Evolutionary conservation across 192 early-diverging fungal genomes (phyloP).

Genomic region (Coemansia interrupta): DNA sequence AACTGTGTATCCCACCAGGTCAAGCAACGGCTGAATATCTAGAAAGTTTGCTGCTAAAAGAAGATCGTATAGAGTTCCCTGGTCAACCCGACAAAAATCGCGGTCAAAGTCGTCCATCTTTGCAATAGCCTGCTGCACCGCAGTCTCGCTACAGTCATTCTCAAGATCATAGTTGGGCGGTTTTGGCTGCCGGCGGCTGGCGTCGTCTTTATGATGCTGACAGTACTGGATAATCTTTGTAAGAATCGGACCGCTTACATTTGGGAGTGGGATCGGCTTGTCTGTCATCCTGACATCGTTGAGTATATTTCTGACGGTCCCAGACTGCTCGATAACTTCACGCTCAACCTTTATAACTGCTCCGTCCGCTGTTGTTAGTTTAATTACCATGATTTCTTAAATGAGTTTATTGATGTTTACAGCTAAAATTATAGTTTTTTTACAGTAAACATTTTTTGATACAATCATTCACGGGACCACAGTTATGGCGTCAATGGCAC

Average conservation of each 20-base stretch:
- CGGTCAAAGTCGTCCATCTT: conserved; percentile 88
- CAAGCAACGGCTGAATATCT: conserved; percentile 67
- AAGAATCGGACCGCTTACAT: conserved; percentile 85
- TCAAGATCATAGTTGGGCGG: conserved; percentile 25
- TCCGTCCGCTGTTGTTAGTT: conserved; percentile 41
- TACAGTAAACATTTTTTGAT: too few relatives aligned
- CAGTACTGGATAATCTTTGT: conserved; percentile 87
- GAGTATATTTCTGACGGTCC: conserved; percentile 49
- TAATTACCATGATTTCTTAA: conserved; percentile 10
- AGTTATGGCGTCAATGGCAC: too few relatives aligned
- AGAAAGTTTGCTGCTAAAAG: conserved; percentile 88
- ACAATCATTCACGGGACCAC: too few relatives aligned
- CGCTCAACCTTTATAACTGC: conserved; percentile 36
- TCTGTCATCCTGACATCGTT: conserved; percentile 34
- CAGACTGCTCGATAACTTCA: conserved; percentile 50
- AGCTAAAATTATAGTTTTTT: too few relatives aligned
- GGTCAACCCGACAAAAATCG: conserved; percentile 89
- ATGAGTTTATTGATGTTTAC: too few relatives aligned
- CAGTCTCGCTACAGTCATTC: conserved; percentile 46
- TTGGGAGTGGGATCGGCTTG: conserved; percentile 75
- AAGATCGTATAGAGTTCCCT: conserved; percentile 89
- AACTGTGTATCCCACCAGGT: conserved; percentile 76
- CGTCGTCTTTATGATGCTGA: conserved; percentile 76
- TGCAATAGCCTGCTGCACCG: conserved; percentile 59
- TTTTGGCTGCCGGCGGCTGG: conserved; percentile 13